Conservation (phyloP, 2,329 filamentous ascomycete genomes). For the Beauveria sp. region DNA sequence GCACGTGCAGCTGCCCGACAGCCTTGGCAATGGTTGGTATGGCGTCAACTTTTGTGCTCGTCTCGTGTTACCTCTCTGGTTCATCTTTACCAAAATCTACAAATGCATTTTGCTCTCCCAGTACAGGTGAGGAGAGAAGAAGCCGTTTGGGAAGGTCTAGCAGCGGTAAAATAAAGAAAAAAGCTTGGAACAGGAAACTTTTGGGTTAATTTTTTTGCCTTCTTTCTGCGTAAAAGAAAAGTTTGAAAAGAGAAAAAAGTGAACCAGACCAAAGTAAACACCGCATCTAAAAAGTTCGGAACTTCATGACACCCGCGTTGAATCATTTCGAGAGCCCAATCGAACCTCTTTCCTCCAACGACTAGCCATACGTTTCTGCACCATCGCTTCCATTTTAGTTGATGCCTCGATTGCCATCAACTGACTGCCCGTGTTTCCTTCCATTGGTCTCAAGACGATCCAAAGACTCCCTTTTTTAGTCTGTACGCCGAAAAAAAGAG, state of each 20-base stretch:
- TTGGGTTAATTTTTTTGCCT: background rate
- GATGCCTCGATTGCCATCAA: background rate
- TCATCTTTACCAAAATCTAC: too few relatives aligned
- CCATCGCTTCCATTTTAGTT: background rate
- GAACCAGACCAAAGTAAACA: constrained; percentile 11
- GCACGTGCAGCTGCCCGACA: background rate
- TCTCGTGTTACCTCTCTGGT: too few relatives aligned
- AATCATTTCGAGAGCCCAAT: background rate
- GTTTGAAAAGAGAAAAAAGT: constrained; percentile 14
- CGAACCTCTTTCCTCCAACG: background rate
- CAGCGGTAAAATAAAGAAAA: background rate
- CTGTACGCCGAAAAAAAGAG: constrained; percentile 7
- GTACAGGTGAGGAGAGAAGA: background rate
- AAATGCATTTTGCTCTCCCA: too few relatives aligned
- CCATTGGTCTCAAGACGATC: background rate
- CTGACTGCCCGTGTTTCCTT: background rate
- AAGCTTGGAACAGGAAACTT: background rate
- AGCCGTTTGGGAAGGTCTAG: background rate
- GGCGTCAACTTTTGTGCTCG: background rate
- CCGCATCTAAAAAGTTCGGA: constrained; percentile 10
- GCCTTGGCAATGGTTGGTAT: background rate
- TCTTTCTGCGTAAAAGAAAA: constrained; percentile 12
- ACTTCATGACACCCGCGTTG: constrained; percentile 6
- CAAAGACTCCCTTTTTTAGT: constrained; percentile 6
- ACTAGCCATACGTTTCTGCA: background rate